Evolutionary conservation across 1,284 basidiomycete genomes (phyloP).

Genomic region (Marasmius fiardii): DNA sequence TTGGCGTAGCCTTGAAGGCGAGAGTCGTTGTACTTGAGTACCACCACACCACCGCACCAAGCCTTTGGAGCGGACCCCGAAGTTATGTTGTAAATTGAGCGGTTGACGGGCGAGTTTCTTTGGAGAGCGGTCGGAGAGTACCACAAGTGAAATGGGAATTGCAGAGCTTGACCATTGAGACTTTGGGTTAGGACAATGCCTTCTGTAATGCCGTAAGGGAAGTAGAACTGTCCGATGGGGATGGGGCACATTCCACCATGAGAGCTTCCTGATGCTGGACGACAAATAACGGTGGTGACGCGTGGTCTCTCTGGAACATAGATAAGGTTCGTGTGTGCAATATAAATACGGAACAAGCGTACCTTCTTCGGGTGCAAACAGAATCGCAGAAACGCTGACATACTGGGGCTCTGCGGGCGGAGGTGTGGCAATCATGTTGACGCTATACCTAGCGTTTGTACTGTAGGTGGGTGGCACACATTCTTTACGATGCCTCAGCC

Average conservation of each 20-base stretch:
- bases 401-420: conserved; percentile 64
- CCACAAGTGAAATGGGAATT: conserved; percentile 77
- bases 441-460: conserved; percentile 33
- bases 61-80: conserved; percentile 70
- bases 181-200: conserved; percentile 74
- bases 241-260: conserved; percentile 64
- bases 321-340: conserved; percentile 3
- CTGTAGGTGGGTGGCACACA: conserved; percentile 49
- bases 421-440: conserved; percentile 68
- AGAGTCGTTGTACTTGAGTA: conserved; percentile 79
- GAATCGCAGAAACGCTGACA: conserved; percentile 64
- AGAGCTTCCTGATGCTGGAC: conserved; percentile 59
- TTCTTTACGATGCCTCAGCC: conserved; percentile 68
- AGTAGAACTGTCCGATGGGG: conserved; percentile 59
- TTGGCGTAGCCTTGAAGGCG: conserved; percentile 77
- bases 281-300: conserved; percentile 64
- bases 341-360: conserved; percentile 15
- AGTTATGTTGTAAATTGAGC: conserved; percentile 74
- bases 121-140: conserved; percentile 64
- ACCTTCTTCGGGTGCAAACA: conserved; percentile 76
- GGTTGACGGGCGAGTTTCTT: conserved; percentile 60
- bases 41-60: conserved; percentile 77
- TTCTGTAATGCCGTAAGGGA: conserved; percentile 52
- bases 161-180: conserved; percentile 70
- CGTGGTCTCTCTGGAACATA: conserved; percentile 57